Conservation (phyloP, 192 early-diverging fungal species). For the Coemansia furcata region DNA sequence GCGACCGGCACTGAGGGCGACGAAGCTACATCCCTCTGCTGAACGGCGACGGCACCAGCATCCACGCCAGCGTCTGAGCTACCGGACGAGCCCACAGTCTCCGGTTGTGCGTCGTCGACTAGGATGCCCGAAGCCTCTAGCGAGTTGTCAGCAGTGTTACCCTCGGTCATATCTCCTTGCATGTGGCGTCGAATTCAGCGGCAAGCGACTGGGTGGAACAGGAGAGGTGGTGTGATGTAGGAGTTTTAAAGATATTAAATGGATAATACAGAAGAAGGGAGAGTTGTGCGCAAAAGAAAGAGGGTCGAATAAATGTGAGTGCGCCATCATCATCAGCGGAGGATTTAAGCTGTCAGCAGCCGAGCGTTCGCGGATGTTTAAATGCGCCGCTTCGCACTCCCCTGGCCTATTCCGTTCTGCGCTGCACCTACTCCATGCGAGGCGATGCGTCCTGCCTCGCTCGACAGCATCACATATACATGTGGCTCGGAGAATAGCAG, state of each 20-base stretch:
- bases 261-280: neutral
- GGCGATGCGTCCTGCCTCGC: neutral
- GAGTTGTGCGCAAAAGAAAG: neutral
- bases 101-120: conserved; percentile 13
- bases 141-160: conserved; percentile 19
- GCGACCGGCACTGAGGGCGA: neutral
- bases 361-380: neutral
- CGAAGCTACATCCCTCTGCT: conserved; percentile 6
- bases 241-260: neutral
- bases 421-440: neutral
- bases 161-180: conserved; percentile 8
- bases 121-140: conserved; percentile 37
- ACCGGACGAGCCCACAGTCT: neutral
- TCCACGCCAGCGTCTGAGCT: neutral
- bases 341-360: neutral
- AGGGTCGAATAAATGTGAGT: neutral
- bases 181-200: neutral
- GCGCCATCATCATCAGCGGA: neutral
- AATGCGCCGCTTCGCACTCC: neutral
- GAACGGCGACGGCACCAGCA: neutral
- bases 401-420: neutral
- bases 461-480: neutral
- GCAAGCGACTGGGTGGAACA: neutral
- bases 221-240: neutral
- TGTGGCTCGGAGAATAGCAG: neutral